phyloP scores from a whole-genome alignment of 306 rosid genomes.

The Geum urbanum region DNA sequence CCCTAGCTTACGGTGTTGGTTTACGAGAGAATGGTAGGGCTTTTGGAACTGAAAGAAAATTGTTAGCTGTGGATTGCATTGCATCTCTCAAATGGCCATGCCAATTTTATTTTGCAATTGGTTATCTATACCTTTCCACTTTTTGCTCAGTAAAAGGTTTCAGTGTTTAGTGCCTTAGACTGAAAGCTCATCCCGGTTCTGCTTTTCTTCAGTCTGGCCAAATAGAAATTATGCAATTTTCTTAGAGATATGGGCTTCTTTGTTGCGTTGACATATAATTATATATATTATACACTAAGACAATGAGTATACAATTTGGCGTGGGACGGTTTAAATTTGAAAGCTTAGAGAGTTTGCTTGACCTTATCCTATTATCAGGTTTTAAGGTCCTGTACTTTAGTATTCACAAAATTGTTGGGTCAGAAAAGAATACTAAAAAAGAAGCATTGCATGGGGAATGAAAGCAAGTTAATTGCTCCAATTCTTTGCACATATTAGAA shows the following conservation, averaged over 20 bases:
- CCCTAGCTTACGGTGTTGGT: slow-evolving; percentile 11
- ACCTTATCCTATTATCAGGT: neutral
- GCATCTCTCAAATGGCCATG: neutral
- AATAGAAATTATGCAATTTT: neutral
- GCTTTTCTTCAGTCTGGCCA: neutral
- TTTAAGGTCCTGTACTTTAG: neutral
- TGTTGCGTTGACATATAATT: neutral
- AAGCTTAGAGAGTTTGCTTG: neutral
- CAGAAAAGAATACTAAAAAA: neutral
- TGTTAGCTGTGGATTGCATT: neutral
- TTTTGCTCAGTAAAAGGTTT: neutral
- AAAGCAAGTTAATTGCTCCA: neutral
- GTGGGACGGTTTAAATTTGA: neutral
- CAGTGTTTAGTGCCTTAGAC: neutral
- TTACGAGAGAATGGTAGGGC: slow-evolving; percentile 10
- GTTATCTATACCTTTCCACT: neutral
- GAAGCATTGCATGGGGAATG: neutral
- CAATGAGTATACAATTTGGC: neutral
- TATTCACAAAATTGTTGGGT: neutral
- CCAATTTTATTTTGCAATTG: neutral
- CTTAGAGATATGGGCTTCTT: neutral
- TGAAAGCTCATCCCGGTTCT: neutral
- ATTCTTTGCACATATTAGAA: neutral
- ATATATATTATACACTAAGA: too few species aligned
- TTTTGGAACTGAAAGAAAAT: neutral